phyloP scores from a whole-genome alignment of 129 eudicot genomes.

The Artemisia tridentata region DNA sequence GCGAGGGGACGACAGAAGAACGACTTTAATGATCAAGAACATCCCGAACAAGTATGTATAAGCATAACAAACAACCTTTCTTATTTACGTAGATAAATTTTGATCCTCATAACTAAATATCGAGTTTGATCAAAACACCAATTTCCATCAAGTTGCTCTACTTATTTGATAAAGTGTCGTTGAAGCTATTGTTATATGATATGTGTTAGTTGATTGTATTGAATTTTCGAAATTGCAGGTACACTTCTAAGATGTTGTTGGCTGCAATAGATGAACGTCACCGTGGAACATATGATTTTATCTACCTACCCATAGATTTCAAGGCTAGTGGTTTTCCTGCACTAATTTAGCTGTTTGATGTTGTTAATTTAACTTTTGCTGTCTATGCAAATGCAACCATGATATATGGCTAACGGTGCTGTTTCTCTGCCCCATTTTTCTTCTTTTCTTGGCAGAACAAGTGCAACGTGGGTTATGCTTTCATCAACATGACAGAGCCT shows the following conservation, averaged over 20 bases:
- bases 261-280: conserved; percentile 96
- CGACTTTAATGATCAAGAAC: conserved; percentile 96
- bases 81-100: not conserved
- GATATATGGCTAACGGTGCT: conserved; percentile 10
- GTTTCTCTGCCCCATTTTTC: not conserved
- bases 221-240: conserved; percentile 43
- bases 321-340: conserved; percentile 59
- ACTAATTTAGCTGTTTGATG: not conserved
- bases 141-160: no score
- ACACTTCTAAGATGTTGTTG: conserved; percentile 97
- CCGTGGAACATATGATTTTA: conserved; percentile 89
- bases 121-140: no score
- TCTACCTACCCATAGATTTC: conserved; percentile 93
- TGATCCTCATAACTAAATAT: not conserved
- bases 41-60: conserved; percentile 92
- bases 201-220: not conserved
- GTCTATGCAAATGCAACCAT: conserved; percentile 13
- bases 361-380: not conserved
- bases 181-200: not conserved
- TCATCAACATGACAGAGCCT: conserved; percentile 95
- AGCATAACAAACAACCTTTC: not conserved
- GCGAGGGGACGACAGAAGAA: conserved; percentile 89
- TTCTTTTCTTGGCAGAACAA: conserved; percentile 69
- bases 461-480: conserved; percentile 98
- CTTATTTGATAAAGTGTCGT: no score